Evolutionary conservation across 805 yeast genomes (phyloP).

Genomic region (Lachancea dasiensis): DNA sequence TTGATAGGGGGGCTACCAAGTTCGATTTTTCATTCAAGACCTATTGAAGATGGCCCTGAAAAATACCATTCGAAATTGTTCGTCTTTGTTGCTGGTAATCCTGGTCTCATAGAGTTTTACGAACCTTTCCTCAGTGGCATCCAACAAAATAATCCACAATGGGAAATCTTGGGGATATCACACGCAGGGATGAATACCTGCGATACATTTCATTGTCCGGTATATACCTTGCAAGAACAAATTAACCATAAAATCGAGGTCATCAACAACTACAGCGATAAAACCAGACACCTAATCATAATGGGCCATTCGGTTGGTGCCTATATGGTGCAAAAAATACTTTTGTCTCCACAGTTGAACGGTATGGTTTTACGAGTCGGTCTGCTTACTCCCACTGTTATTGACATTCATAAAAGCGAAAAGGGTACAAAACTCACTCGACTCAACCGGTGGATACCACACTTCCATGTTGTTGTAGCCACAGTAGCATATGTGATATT

Average conservation of each 20-base stretch:
- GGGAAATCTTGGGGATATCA: conserved; percentile 54
- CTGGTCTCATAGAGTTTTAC: conserved; percentile 66
- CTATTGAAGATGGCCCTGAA: background rate
- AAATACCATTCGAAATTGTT: conserved; percentile 34
- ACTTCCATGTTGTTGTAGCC: conserved; percentile 31
- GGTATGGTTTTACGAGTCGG: conserved; percentile 44
- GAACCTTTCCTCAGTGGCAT: conserved; percentile 44
- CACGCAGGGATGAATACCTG: conserved; percentile 51
- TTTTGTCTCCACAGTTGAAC: conserved; percentile 21
- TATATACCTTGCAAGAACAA: conserved; percentile 48
- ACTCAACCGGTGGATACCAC: conserved; percentile 21
- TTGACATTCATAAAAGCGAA: conserved; percentile 46
- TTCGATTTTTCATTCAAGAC: conserved; percentile 15
- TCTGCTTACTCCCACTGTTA: conserved; percentile 63
- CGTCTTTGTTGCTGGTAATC: conserved; percentile 70
- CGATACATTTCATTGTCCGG: conserved; percentile 13
- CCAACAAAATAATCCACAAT: conserved; percentile 37
- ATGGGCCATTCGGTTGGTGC: conserved; percentile 73
- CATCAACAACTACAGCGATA: conserved; percentile 34
- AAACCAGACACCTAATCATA: conserved; percentile 26
- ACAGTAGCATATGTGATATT: conserved; percentile 23
- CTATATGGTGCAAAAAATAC: conserved; percentile 52
- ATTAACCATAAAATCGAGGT: conserved; percentile 50
- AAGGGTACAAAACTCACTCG: conserved; percentile 35
- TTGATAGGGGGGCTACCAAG: conserved; percentile 14